Conservation (phyloP, 2,329 filamentous ascomycete genomes). For the Truncatella angustata region DNA sequence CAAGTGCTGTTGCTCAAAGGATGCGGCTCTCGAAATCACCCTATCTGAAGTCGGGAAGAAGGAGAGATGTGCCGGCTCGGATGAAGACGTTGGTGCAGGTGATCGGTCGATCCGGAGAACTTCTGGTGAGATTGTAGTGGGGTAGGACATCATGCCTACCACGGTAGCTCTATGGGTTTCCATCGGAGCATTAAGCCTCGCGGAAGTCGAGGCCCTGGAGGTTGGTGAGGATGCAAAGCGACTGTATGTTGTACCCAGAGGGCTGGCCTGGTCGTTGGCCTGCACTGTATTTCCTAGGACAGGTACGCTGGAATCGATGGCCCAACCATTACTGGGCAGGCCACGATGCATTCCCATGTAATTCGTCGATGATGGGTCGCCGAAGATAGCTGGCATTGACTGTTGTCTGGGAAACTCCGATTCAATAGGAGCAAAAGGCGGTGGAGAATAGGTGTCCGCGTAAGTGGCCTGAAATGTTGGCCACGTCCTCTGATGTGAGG, state of each 20-base stretch:
- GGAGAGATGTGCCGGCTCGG: not conserved
- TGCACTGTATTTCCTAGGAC: not conserved
- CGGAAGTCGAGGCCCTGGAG: not conserved
- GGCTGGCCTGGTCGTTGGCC: slow-evolving; percentile 1
- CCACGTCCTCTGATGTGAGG: not conserved
- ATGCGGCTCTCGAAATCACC: not conserved
- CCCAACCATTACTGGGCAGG: not conserved
- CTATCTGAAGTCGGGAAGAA: not conserved
- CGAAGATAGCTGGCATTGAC: not conserved
- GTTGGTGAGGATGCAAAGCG: not conserved
- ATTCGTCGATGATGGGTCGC: not conserved
- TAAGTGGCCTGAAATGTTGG: not conserved
- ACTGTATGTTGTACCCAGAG: not conserved
- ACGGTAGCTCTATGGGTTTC: not conserved
- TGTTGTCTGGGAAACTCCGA: not conserved
- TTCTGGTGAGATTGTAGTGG: slow-evolving; percentile 1
- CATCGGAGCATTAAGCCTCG: not conserved
- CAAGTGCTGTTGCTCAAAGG: not conserved
- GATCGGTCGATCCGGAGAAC: slow-evolving; percentile 2
- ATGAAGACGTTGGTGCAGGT: not conserved
- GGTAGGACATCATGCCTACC: not conserved
- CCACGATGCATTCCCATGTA: not conserved
- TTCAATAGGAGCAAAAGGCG: not conserved
- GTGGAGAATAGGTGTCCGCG: slow-evolving; percentile 2
- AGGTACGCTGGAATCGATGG: not conserved